phyloP scores from a whole-genome alignment of 1,139 yeast species.

The Candida labiduridarum region DNA sequence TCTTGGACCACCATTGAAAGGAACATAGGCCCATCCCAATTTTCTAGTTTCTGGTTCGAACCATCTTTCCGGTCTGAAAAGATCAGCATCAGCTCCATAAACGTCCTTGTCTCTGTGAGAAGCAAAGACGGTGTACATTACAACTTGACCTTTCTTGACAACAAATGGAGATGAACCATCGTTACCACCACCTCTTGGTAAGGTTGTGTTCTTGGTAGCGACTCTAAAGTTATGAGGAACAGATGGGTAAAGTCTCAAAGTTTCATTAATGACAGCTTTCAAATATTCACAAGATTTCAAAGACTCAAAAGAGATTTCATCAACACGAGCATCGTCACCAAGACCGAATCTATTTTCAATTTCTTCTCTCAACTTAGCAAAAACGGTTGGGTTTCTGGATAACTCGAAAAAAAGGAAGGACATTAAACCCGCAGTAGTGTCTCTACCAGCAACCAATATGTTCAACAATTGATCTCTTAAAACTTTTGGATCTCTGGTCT shows the following conservation, averaged over 20 bases:
- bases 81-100: slow-evolving; percentile 51
- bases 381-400: slow-evolving; percentile 44
- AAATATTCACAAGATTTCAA: slow-evolving; percentile 53
- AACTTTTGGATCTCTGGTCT: slow-evolving; percentile 48
- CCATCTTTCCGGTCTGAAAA: slow-evolving; percentile 56
- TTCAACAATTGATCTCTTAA: slow-evolving; percentile 55
- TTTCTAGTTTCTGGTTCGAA: slow-evolving; percentile 25
- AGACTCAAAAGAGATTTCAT: slow-evolving; percentile 41
- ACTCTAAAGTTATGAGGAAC: slow-evolving; percentile 52
- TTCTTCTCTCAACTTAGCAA: slow-evolving; percentile 35
- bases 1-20: slow-evolving; percentile 49
- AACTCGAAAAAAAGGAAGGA: slow-evolving; percentile 49
- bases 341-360: slow-evolving; percentile 35
- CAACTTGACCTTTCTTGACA: slow-evolving; percentile 43
- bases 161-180: slow-evolving; percentile 47
- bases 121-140: slow-evolving; percentile 40
- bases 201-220: slow-evolving; percentile 38
- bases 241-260: slow-evolving; percentile 54
- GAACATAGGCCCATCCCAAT: slow-evolving; percentile 46
- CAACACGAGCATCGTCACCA: slow-evolving; percentile 24
- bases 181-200: slow-evolving; percentile 58
- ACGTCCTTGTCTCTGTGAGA: slow-evolving; percentile 41
- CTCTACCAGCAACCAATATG: slow-evolving; percentile 57
- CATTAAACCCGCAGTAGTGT: slow-evolving; percentile 58
- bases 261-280: slow-evolving; percentile 50